phyloP scores from a whole-genome alignment of 768 basidiomycete species.

The Tricholoma matsutake region DNA sequence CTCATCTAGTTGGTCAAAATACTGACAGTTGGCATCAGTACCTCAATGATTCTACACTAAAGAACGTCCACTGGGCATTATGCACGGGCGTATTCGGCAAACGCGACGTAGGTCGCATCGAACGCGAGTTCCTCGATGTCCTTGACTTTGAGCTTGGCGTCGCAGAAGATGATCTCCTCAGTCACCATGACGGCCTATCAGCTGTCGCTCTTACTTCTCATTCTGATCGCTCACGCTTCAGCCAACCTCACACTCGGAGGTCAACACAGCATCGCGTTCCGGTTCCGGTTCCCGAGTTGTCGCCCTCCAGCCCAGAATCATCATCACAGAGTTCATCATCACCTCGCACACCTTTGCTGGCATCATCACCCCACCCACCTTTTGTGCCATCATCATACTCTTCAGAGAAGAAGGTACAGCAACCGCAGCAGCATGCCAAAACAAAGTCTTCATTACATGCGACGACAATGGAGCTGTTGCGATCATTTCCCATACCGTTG shows the following conservation, averaged over 20 bases:
- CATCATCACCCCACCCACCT: conserved; percentile 25
- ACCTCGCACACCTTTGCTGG: conserved; percentile 24
- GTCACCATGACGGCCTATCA: conserved; percentile 41
- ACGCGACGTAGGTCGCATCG: conserved; percentile 76
- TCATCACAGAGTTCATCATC: conserved; percentile 27
- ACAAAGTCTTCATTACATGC: conserved; percentile 32
- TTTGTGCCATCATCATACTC: conserved; percentile 22
- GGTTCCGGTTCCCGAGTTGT: conserved; percentile 38
- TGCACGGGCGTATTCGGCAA: conserved; percentile 82
- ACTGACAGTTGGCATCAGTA: conserved; percentile 43
- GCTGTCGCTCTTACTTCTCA: conserved; percentile 21
- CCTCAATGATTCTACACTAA: conserved; percentile 84
- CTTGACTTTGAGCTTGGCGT: conserved; percentile 72
- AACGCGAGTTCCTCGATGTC: conserved; percentile 79
- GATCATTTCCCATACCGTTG: conserved; percentile 47
- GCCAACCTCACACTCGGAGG: conserved; percentile 12
- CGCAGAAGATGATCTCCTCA: conserved; percentile 60
- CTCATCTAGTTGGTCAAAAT: conserved; percentile 10
- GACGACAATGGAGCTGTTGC: conserved; percentile 41
- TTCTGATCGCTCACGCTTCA: conserved; percentile 22
- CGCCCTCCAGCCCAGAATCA: conserved; percentile 39
- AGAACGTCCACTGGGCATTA: conserved; percentile 90
- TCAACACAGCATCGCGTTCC: conserved; percentile 2
- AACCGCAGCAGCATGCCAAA: conserved; percentile 13
- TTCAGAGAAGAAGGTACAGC: conserved; percentile 13